Evolutionary conservation across 164 flowering plant species (phyloP).

Genomic region (Vitis cinerea): DNA sequence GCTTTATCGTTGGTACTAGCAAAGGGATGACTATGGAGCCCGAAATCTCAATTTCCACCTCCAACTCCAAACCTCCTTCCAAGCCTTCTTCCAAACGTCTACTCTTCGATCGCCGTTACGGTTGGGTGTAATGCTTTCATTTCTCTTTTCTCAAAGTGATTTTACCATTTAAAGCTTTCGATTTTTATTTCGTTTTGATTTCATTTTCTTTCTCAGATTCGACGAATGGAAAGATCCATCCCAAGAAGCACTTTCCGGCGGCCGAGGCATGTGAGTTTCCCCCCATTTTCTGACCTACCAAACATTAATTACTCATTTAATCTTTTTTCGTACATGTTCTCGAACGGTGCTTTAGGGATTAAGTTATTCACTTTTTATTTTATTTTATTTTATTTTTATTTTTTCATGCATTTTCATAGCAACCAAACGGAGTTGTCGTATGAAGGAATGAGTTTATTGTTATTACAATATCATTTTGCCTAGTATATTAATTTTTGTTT

Average conservation of each 20-base stretch:
- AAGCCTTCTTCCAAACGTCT: conserved; percentile 29
- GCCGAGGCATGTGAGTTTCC: conserved; percentile 54
- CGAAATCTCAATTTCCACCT: neutral
- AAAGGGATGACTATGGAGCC: neutral
- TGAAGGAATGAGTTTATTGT: neutral
- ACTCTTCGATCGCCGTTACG: conserved; percentile 58
- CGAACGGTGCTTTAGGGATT: too few species aligned
- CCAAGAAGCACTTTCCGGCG: conserved; percentile 59
- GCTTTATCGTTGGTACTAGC: neutral
- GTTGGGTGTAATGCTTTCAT: conserved; percentile 47
- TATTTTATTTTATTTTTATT: too few species aligned
- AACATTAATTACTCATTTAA: neutral
- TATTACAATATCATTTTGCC: neutral
- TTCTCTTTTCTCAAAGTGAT: conserved; percentile 6
- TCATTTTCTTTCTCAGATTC: conserved; percentile 24
- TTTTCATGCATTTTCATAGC: too few species aligned
- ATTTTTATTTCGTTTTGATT: neutral
- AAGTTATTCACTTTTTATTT: too few species aligned
- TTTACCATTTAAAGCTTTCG: neutral
- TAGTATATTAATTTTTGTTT: neutral
- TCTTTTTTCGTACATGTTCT: neutral
- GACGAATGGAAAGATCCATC: conserved; percentile 67
- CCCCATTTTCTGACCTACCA: neutral
- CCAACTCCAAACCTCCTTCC: neutral
- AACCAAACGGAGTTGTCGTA: neutral